Evolutionary conservation across 106 monocot genomes (phyloP), one percentile per base, ranked within the genome.

Genomic region (Cymbidium sinense): DNA sequence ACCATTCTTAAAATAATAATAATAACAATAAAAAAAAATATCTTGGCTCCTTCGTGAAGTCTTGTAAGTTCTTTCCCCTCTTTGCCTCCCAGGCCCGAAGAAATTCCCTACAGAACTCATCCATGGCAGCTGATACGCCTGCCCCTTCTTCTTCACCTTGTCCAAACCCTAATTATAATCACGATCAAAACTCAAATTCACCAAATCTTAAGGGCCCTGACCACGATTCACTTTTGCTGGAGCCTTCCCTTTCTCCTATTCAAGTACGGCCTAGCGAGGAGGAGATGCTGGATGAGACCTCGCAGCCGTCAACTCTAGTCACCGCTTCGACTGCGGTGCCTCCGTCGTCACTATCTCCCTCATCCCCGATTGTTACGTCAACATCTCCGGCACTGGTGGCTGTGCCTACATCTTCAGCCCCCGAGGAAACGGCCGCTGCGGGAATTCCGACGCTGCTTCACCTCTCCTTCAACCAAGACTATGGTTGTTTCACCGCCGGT

Each of bases 391-490:
- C 79, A 18, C 50, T 50, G 2, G 1, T 72, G 25, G 64, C 73
- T 28, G 0, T 33, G 10, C 5, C 65, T 3, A 41, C 73, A 19
- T 13, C 75, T 18, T 20, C 74, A 70, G 37, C 73, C 12, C 44
- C 11, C 11, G 43, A 44, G 5, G 34, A 21, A 2, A 5, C 71
- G 30, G 35, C 29, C 17, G 21, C 37, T 7, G 23, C 28, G 43
- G 74, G 44, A 3, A 8, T 44, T 74, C 88, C 89, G 21, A 71
- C 85, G 50, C 87, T 99, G 5, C 84, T 99, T 23, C 92, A 99
- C 79, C 81, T 95, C 19, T 95, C 94, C 25, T 99, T 92, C 86
- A 99, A 99, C 77, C 98, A 99, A 86, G 98, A 99, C 81, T 64
- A 89, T 37, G 98, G 92, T 2, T 99, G 98, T 87, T 99, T 99